Evolutionary conservation across 2,329 filamentous ascomycete genomes (phyloP).

Genomic region (Phialocephala sp.): DNA sequence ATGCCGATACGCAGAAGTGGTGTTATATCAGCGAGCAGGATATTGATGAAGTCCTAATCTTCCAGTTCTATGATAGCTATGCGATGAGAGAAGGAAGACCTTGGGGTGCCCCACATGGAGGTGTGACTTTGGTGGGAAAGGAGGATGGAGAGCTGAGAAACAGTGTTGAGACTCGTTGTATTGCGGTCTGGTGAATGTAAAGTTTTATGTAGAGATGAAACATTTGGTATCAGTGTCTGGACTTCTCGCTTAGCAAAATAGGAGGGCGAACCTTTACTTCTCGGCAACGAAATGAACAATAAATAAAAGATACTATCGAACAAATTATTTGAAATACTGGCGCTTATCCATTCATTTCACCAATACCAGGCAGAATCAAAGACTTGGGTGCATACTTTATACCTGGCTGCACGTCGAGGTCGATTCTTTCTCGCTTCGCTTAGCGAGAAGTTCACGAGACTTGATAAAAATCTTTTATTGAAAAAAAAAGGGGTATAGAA

Average conservation of each 20-base stretch:
- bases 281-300: background rate
- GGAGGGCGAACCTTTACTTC: background rate
- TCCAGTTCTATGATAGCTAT: slow-evolving; percentile 21
- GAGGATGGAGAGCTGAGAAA: slow-evolving; percentile 13
- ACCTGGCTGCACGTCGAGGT: no score
- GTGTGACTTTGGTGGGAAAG: slow-evolving; percentile 12
- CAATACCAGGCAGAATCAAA: no score
- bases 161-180: slow-evolving; percentile 18
- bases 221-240: no score
- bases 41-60: slow-evolving; percentile 18
- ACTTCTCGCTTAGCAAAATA: background rate
- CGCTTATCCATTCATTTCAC: no score
- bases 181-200: slow-evolving; percentile 17
- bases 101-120: slow-evolving; percentile 15
- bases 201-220: no score
- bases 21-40: slow-evolving; percentile 18
- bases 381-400: no score
- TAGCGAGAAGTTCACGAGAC: no score
- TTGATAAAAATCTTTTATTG: no score
- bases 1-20: slow-evolving; percentile 20
- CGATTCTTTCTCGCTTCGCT: no score
- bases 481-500: background rate
- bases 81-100: slow-evolving; percentile 14
- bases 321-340: no score
- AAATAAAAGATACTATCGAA: background rate